Evolutionary conservation across 805 yeast species (phyloP), one percentile per base, ranked within the genome.

Genomic region (Lipomyces spencermartinsiae): DNA sequence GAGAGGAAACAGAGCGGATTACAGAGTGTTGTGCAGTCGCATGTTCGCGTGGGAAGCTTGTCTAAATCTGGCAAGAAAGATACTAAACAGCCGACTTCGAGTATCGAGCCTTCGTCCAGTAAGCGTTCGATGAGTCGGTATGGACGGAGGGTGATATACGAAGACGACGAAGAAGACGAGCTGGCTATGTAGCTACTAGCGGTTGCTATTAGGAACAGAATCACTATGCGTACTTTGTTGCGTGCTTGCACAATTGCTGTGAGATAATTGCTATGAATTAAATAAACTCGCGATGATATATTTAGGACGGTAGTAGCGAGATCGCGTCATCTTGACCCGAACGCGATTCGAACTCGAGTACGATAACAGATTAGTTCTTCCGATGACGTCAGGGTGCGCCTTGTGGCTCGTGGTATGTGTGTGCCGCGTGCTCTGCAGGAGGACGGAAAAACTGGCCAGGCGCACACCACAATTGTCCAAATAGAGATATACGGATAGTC

Each of bases 141-240:
- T 43, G 49, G 49, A 43, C 16, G 49, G 22, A 43, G 49, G 3
- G 49, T 43, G 22, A 43, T 43, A 43, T 43, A 43, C 22, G 49
- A 43, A 14, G 49, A 43, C 22, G 49, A 43, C 49, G 49, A 43
- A 19, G 49, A 43, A 43, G 49, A 43, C 49, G 49, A 43, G n/a
- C 49, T 43, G 49, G 49, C 49, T 43, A 19, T 43, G 49, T 43
- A 43, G n/a, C 22, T 43, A 19, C n/a, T 16, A 2, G 22, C 19
- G 19, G n/a, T 43, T 43, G 49, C 49, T 43, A 8, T 43, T 8
- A 43, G 22, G 5, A 39, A 43, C 49, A n/a, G 49, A 43, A 43
- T 2, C 22, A 12, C 22, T 43, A 14, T 16, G 7, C 49, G 22
- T n/a, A 39, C 6, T 43, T 43, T n/a, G 49, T 9, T n/a, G n/a